Percentiles rank a stretch among this genome's conserved stretches.
phyloP scores from a whole-genome alignment of 176 grass and related monocot species.

The Carex cristatella region DNA sequence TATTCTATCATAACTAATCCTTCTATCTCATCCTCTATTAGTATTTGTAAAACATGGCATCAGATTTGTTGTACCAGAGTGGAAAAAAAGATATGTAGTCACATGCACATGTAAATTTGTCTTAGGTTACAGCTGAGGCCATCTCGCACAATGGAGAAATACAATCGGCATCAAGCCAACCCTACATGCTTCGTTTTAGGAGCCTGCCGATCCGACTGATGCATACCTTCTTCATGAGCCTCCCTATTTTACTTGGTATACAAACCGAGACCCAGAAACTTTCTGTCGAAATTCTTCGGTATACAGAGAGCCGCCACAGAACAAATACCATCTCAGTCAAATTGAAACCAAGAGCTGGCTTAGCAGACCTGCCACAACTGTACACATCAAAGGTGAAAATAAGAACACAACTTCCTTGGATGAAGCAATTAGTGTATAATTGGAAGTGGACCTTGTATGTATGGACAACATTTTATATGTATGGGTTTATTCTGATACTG shows the following conservation, averaged over 20 bases:
- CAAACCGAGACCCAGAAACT: constrained; percentile 27
- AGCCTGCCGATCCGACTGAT: constrained; percentile 35
- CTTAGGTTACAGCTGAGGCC: constrained; percentile 31
- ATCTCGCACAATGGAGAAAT: constrained; percentile 20
- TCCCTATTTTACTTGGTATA: constrained; percentile 35
- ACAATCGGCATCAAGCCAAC: constrained; percentile 25
- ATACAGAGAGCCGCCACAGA: constrained; percentile 15
- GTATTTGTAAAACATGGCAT: neutral
- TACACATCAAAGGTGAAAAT: constrained; percentile 30
- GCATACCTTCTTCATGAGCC: constrained; percentile 26
- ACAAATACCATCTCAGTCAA: constrained; percentile 25
- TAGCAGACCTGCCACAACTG: constrained; percentile 34
- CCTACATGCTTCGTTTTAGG: constrained; percentile 31
- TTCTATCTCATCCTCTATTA: too few species aligned
- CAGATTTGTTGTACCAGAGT: neutral
- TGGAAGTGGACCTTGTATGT: constrained; percentile 40
- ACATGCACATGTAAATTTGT: neutral
- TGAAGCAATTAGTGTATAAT: constrained; percentile 27
- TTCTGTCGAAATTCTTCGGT: constrained; percentile 25
- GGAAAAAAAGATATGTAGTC: neutral
- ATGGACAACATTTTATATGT: constrained; percentile 35
- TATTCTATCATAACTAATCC: too few species aligned
- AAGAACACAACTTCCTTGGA: constrained; percentile 31
- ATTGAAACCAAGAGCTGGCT: constrained; percentile 35
- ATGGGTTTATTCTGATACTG: constrained; percentile 27